These are phyloP conservation scores for Saturnispora diversa DNA, from an alignment of 805 yeast genomes.

Conservation along the genomic window DNA sequence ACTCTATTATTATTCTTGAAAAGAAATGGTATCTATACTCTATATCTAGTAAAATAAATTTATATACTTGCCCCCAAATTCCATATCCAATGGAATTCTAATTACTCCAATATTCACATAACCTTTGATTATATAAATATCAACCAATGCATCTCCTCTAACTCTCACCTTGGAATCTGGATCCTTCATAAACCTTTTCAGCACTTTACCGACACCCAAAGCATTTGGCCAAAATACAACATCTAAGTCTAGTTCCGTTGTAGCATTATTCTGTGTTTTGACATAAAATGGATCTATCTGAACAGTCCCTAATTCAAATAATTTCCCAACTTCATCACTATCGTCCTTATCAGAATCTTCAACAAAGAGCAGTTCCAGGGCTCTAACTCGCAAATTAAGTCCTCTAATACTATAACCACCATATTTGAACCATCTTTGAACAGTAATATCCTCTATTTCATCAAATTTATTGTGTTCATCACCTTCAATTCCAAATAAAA, in stretches of 20 bases:
- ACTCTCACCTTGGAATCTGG: conserved; percentile 29
- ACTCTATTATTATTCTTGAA: too few species aligned
- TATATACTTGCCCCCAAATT: conserved; percentile 1
- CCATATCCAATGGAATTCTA: conserved; percentile 27
- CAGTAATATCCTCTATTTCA: conserved; percentile 24
- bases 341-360: too few species aligned
- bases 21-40: neutral
- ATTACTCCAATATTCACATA: conserved; percentile 28
- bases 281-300: conserved; percentile 30
- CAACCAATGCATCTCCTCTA: conserved; percentile 27
- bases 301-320: conserved; percentile 27
- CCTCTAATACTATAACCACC: conserved; percentile 29
- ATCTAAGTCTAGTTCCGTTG: conserved; percentile 24
- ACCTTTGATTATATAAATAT: conserved; percentile 28
- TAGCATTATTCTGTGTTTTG: conserved; percentile 23
- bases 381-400: conserved; percentile 26
- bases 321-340: neutral
- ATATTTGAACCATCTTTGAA: conserved; percentile 23
- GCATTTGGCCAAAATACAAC: conserved; percentile 30
- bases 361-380: conserved; percentile 24
- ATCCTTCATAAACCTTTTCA: conserved; percentile 26
- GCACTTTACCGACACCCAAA: conserved; percentile 26
- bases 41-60: neutral
- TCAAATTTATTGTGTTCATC: conserved; percentile 27
- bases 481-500: conserved; percentile 29